Evolutionary conservation across 176 grass and related monocot genomes (phyloP).

Genomic region (Echinochloa phyllopogon): DNA sequence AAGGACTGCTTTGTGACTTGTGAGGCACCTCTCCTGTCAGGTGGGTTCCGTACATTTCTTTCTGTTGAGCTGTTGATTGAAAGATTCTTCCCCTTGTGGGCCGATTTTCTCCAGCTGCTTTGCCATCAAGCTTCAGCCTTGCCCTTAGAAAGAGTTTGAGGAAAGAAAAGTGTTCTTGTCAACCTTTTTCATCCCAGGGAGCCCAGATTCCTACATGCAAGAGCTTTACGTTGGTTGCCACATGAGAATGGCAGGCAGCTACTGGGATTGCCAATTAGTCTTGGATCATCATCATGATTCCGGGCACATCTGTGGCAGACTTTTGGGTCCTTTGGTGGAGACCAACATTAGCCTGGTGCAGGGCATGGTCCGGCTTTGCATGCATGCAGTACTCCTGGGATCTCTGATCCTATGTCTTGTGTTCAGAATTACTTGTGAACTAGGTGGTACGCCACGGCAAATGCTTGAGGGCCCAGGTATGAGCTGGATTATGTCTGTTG

Average conservation of each 20-base stretch:
- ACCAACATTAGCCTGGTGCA: conserved; percentile 39
- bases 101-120: conserved; percentile 32
- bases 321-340: conserved; percentile 16
- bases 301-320: conserved; percentile 32
- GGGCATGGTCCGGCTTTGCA: conserved; percentile 36
- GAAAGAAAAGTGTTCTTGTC: conserved; percentile 28
- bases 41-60: conserved; percentile 39
- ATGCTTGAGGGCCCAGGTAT: conserved; percentile 38
- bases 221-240: conserved; percentile 35
- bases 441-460: conserved; percentile 25
- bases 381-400: not conserved
- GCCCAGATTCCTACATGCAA: conserved; percentile 28
- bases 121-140: conserved; percentile 7
- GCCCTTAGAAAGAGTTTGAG: conserved; percentile 25
- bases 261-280: not conserved
- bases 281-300: conserved; percentile 38
- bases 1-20: conserved; percentile 28
- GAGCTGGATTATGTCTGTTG: conserved; percentile 48
- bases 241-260: conserved; percentile 32
- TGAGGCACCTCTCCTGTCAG: conserved; percentile 17
- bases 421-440: conserved; percentile 42
- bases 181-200: conserved; percentile 35
- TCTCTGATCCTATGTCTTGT: conserved; percentile 23
- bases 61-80: conserved; percentile 43
- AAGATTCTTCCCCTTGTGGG: conserved; percentile 9